Conservation (phyloP, 2,329 filamentous ascomycete species). For the Phaeosphaeriaceae sp. region DNA sequence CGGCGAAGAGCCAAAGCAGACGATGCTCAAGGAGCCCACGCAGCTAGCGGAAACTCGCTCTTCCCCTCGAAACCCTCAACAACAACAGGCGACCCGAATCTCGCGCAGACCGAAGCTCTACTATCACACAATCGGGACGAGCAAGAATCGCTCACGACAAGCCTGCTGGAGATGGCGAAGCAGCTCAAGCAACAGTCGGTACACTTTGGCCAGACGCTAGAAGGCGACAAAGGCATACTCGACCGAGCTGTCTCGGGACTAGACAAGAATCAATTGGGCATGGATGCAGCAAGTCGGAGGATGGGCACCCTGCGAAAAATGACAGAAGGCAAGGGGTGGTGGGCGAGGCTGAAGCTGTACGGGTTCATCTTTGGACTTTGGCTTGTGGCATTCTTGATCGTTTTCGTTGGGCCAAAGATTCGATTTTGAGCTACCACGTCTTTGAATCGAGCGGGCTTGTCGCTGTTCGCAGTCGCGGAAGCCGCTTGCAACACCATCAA, state of each 20-base stretch:
- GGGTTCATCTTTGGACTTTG: constrained; percentile 83
- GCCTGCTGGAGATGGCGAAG: constrained; percentile 80
- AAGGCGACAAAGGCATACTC: constrained; percentile 77
- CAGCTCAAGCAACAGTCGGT: constrained; percentile 79
- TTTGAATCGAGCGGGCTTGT: not conserved
- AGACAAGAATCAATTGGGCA: constrained; percentile 76
- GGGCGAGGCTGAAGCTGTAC: constrained; percentile 83
- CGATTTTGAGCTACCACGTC: constrained; percentile 67
- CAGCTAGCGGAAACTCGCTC: constrained; percentile 47
- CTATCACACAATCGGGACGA: constrained; percentile 80
- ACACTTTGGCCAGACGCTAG: constrained; percentile 74
- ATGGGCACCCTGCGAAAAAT: constrained; percentile 82
- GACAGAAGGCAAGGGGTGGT: constrained; percentile 90
- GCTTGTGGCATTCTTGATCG: constrained; percentile 78
- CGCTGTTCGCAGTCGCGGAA: not conserved
- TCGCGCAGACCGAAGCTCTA: constrained; percentile 66
- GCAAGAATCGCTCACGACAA: constrained; percentile 82
- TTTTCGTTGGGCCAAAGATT: constrained; percentile 87
- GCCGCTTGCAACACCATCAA: no score
- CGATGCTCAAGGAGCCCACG: constrained; percentile 29
- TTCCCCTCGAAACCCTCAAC: constrained; percentile 48
- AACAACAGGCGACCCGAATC: constrained; percentile 34
- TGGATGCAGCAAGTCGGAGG: constrained; percentile 76
- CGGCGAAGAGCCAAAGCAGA: constrained; percentile 37
- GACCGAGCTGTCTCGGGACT: constrained; percentile 76